These are phyloP conservation scores for Aureobasidium sp. DNA, from an alignment of 2,329 filamentous ascomycete genomes.

Conservation along the genomic window DNA sequence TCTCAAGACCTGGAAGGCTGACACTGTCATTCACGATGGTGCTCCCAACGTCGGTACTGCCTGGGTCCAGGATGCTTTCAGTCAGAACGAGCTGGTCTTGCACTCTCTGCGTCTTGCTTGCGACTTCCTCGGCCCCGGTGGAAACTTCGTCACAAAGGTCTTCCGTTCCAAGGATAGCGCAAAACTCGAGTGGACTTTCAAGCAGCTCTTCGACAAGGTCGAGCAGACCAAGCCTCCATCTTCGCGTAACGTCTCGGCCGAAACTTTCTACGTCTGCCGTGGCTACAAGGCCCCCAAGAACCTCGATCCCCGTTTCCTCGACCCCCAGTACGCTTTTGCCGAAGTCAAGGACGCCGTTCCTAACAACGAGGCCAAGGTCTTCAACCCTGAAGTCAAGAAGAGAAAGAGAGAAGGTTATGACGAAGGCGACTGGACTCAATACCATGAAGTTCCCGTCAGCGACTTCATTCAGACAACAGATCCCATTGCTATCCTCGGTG, in stretches of 20 bases:
- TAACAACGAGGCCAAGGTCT: constrained; percentile 98
- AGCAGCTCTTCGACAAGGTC: constrained; percentile 94
- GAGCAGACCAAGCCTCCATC: constrained; percentile 98
- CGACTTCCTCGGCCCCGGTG: constrained; percentile 90
- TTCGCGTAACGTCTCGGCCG: constrained; percentile 94
- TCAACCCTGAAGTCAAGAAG: constrained; percentile 98
- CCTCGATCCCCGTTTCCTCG: constrained; percentile 92
- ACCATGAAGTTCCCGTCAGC: constrained; percentile 87
- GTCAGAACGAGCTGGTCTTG: constrained; percentile 92
- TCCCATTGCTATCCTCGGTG: constrained; percentile 91
- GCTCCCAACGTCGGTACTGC: constrained; percentile 98
- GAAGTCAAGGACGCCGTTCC: constrained; percentile 87
- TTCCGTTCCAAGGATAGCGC: constrained; percentile 99
- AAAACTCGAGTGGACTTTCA: constrained; percentile 95
- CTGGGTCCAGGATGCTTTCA: constrained; percentile 99
- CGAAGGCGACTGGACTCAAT: constrained; percentile 93
- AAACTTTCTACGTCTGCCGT: constrained; percentile 98
- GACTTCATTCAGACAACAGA: constrained; percentile 96
- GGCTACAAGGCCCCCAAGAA: constrained; percentile 96
- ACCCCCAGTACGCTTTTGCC: constrained; percentile 90
- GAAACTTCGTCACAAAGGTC: constrained; percentile 97
- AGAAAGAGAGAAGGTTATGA: constrained; percentile 98
- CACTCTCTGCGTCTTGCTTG: constrained; percentile 94
- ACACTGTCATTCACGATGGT: constrained; percentile 96
- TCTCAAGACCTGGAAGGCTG: constrained; percentile 96